Evolutionary conservation across 768 basidiomycete species (phyloP).

Genomic region (Pilatotrama ljubarskyi): DNA sequence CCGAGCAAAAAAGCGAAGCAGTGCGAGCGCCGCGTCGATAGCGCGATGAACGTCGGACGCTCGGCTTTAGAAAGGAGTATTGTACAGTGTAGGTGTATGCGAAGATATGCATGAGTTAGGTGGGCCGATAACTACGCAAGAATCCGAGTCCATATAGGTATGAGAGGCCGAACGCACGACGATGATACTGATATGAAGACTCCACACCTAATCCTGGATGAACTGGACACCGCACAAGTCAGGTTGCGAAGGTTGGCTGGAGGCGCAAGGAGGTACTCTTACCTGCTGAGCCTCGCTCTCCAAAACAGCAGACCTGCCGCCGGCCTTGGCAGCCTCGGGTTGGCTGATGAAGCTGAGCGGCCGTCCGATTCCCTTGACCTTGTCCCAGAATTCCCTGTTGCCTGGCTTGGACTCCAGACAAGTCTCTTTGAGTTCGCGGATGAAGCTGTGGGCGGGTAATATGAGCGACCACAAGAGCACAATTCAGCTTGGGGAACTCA

Average conservation of each 20-base stretch:
- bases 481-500: conserved; percentile 34
- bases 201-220: neutral
- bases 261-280: conserved; percentile 1
- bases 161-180: too few relatives aligned
- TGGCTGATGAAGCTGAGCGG: conserved; percentile 61
- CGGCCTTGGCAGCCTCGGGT: conserved; percentile 58
- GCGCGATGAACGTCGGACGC: too few relatives aligned
- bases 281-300: conserved; percentile 60
- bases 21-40: too few relatives aligned
- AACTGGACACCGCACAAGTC: neutral
- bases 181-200: too few relatives aligned
- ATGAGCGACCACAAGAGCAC: neutral
- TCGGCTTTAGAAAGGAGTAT: too few relatives aligned
- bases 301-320: conserved; percentile 56
- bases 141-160: too few relatives aligned
- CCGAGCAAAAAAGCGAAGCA: too few relatives aligned
- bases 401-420: conserved; percentile 55
- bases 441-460: conserved; percentile 46
- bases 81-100: too few relatives aligned
- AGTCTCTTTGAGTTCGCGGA: conserved; percentile 55
- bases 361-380: conserved; percentile 46
- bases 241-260: neutral
- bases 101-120: too few relatives aligned
- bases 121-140: too few relatives aligned
- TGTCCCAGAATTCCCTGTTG: conserved; percentile 68